These are phyloP conservation scores for Globisporangium polare DNA, from an alignment of 352 stramenopile species.

Conservation along the genomic window DNA sequence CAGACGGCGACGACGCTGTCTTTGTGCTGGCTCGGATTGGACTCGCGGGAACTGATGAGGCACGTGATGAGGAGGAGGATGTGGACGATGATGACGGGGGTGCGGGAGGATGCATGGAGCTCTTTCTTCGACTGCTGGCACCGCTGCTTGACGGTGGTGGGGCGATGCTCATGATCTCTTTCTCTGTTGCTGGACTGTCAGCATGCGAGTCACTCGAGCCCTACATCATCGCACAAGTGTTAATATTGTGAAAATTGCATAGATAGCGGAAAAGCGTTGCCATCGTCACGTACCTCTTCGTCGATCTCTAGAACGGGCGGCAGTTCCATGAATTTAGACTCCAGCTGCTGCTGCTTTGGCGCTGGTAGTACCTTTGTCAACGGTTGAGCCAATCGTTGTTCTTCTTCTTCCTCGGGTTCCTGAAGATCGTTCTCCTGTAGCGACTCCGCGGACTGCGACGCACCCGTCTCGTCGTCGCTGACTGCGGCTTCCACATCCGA, in stretches of 20 bases:
- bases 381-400: conserved; percentile 10
- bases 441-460: conserved; percentile 13
- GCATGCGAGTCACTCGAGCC: conserved; percentile 18
- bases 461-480: conserved; percentile 11
- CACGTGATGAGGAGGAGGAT: not conserved
- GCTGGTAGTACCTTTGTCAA: conserved; percentile 16
- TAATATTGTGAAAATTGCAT: not conserved
- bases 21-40: conserved; percentile 14
- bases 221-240: not conserved
- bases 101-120: not conserved
- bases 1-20: conserved; percentile 23
- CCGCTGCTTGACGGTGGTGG: not conserved
- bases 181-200: conserved; percentile 15
- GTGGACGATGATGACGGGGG: conserved; percentile 2
- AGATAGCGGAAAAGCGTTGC: not conserved
- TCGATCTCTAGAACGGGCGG: conserved; percentile 44
- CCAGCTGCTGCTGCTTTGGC: conserved; percentile 15
- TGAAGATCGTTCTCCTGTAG: conserved; percentile 29
- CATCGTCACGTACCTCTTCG: conserved; percentile 24
- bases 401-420: conserved; percentile 18
- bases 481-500: not conserved
- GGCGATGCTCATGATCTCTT: not conserved
- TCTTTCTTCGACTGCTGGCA: not conserved
- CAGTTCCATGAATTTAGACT: conserved; percentile 42
- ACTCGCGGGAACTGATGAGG: conserved; percentile 3